Conservation (phyloP, 2,329 filamentous ascomycete genomes). For the Chaetomium strumarium region DNA sequence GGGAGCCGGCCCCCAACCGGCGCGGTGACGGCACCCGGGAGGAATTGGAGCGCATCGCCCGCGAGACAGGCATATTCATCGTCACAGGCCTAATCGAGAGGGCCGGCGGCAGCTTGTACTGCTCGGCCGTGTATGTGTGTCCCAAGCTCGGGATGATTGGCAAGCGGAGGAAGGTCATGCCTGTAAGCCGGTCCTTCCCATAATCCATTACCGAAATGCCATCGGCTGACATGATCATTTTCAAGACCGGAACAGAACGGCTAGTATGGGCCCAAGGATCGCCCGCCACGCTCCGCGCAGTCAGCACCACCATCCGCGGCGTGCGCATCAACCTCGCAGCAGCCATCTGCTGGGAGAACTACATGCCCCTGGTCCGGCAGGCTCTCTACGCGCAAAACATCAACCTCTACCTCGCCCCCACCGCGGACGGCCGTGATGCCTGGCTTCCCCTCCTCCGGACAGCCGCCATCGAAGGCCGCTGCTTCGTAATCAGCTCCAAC, state of each 20-base stretch:
- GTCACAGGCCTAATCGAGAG: constrained; percentile 76
- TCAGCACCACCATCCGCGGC: constrained; percentile 73
- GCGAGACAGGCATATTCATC: constrained; percentile 74
- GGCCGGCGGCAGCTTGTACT: constrained; percentile 78
- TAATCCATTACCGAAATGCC: no score
- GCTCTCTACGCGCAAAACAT: constrained; percentile 84
- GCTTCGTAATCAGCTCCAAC: constrained; percentile 81
- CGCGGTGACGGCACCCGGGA: constrained; percentile 63
- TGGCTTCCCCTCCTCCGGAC: constrained; percentile 83
- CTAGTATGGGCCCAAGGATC: constrained; percentile 86
- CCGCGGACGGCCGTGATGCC: constrained; percentile 75
- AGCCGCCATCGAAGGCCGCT: constrained; percentile 72
- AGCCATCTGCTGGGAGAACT: constrained; percentile 96
- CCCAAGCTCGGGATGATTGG: constrained; percentile 67
- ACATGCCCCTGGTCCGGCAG: constrained; percentile 85
- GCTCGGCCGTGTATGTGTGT: constrained; percentile 74
- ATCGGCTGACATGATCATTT: not conserved
- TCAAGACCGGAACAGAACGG: constrained; percentile 66
- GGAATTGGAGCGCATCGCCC: constrained; percentile 67
- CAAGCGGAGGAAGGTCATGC: constrained; percentile 90
- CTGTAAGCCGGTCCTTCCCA: constrained; percentile 44
- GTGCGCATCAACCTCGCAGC: constrained; percentile 74
- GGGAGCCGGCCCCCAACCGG: constrained; percentile 29
- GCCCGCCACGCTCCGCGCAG: constrained; percentile 69
- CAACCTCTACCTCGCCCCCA: constrained; percentile 86